phyloP scores from a whole-genome alignment of 2,329 filamentous ascomycete genomes.

The Chaetomium olivaceum region DNA sequence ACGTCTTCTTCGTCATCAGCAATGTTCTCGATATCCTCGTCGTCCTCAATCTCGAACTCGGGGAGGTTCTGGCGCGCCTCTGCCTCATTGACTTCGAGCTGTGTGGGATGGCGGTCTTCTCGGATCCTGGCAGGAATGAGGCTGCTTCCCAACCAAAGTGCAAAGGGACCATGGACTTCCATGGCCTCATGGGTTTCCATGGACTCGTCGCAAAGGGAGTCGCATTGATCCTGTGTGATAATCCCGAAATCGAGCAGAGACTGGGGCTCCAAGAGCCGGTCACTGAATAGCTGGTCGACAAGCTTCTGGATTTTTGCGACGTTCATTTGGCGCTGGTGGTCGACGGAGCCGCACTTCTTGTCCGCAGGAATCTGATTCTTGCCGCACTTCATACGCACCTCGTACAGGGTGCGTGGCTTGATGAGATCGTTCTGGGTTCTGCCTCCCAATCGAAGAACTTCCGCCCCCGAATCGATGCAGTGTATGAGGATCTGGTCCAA shows the following conservation, averaged over 20 bases:
- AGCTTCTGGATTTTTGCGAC: conserved; percentile 44
- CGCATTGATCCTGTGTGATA: conserved; percentile 62
- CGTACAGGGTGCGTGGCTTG: conserved; percentile 65
- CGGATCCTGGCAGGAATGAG: conserved; percentile 39
- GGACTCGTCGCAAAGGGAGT: conserved; percentile 57
- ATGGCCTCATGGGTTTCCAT: conserved; percentile 35
- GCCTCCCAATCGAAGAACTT: conserved; percentile 64
- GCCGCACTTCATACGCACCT: conserved; percentile 49
- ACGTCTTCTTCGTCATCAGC: conserved; percentile 40
- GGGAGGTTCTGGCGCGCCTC: conserved; percentile 31
- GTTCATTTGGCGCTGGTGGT: conserved; percentile 36
- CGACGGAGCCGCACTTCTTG: conserved; percentile 33
- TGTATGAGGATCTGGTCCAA: conserved; percentile 76
- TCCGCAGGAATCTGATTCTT: conserved; percentile 26
- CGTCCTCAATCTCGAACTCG: conserved; percentile 57
- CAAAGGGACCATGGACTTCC: conserved; percentile 30
- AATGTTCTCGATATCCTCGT: conserved; percentile 42
- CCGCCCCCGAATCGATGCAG: conserved; percentile 54
- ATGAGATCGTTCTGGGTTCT: conserved; percentile 67
- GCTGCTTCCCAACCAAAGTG: conserved; percentile 58
- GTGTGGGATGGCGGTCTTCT: conserved; percentile 38
- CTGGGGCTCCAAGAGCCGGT: conserved; percentile 53
- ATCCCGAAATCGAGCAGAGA: conserved; percentile 56
- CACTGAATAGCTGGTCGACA: conserved; percentile 42
- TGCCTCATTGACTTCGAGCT: conserved; percentile 43